Evolutionary conservation across 73 alveolate species (phyloP).

Genomic region (Tetrahymena malaccensis): DNA sequence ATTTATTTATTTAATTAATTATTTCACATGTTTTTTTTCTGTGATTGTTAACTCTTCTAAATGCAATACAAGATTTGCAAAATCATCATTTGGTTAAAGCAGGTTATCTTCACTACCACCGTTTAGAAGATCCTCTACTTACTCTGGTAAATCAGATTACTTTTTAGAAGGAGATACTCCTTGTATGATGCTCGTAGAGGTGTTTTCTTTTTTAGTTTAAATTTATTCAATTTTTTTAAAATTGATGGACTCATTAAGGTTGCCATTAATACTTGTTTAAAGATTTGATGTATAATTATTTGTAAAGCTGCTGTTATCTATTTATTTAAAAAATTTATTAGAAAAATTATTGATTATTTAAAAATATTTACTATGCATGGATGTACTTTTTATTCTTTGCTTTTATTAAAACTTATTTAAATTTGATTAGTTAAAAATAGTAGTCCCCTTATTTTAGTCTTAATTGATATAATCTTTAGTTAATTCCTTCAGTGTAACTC

Average conservation of each 20-base stretch:
- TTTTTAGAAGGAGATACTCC: not conserved
- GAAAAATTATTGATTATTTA: not conserved
- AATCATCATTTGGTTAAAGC: not conserved
- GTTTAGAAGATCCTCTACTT: not conserved
- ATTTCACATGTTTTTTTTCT: not conserved
- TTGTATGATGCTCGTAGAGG: not conserved
- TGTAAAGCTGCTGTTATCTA: not conserved
- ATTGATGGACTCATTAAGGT: not conserved
- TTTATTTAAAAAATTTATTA: not conserved
- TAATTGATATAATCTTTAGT: not conserved
- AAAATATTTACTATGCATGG: not conserved
- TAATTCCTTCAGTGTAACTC: not conserved
- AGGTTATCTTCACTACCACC: not conserved
- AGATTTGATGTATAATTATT: not conserved
- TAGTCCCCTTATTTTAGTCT: not conserved
- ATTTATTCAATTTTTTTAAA: not conserved
- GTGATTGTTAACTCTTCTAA: not conserved
- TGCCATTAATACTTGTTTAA: not conserved
- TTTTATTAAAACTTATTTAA: not conserved
- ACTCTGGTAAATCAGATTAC: not conserved
- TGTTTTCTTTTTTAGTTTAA: not conserved
- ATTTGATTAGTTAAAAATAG: not conserved
- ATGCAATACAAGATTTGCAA: not conserved
- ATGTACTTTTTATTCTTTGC: not conserved
- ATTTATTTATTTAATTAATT: too few relatives aligned